These are phyloP conservation scores for Naumovozyma castellii DNA, from an alignment of 805 yeast species.

Conservation along the genomic window DNA sequence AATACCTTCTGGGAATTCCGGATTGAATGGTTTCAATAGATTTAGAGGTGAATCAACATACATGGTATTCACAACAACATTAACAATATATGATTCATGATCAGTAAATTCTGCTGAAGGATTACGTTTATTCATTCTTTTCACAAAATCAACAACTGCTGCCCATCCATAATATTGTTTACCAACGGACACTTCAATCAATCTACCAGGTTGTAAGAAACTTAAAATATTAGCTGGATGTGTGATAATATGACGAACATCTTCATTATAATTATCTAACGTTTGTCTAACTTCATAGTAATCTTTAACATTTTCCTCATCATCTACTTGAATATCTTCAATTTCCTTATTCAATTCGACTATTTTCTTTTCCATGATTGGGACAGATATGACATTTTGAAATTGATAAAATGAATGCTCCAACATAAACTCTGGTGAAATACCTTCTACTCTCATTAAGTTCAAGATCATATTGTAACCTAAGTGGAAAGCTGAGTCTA, in stretches of 20 bases:
- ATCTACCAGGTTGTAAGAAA: slow-evolving; percentile 82
- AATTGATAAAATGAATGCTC: slow-evolving; percentile 91
- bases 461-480: slow-evolving; percentile 97
- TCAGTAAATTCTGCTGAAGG: slow-evolving; percentile 55
- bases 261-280: slow-evolving; percentile 58
- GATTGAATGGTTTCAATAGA: slow-evolving; percentile 66
- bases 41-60: slow-evolving; percentile 78
- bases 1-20: slow-evolving; percentile 77
- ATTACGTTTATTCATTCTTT: slow-evolving; percentile 56
- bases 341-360: slow-evolving; percentile 43
- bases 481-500: slow-evolving; percentile 94
- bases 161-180: slow-evolving; percentile 91
- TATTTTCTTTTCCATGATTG: slow-evolving; percentile 63
- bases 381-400: slow-evolving; percentile 87
- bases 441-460: slow-evolving; percentile 93
- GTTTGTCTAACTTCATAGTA: slow-evolving; percentile 76
- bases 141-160: slow-evolving; percentile 66
- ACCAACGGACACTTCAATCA: slow-evolving; percentile 53
- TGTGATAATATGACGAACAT: slow-evolving; percentile 70
- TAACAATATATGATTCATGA: slow-evolving; percentile 83
- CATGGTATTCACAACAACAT: slow-evolving; percentile 71
- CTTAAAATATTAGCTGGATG: slow-evolving; percentile 84
- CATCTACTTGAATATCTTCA: slow-evolving; percentile 50
- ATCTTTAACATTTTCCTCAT: slow-evolving; percentile 64
- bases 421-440: slow-evolving; percentile 95